Evolutionary conservation across 2,329 filamentous ascomycete genomes (phyloP).

Genomic region (Ceratocystis colombiana): DNA sequence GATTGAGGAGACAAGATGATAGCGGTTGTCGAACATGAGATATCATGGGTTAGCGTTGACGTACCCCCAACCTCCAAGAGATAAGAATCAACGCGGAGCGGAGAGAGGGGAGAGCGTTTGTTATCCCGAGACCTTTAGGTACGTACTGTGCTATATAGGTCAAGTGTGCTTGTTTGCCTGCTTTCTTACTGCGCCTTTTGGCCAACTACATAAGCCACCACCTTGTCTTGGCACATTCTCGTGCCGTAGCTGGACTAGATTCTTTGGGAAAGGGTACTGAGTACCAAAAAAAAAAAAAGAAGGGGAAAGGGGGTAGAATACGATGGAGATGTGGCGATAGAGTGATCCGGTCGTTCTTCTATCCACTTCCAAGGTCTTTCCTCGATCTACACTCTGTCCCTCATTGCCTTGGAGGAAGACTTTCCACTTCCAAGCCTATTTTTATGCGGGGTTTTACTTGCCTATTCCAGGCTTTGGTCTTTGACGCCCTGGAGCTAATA

Average conservation of each 20-base stretch:
- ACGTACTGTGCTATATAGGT: too few relatives aligned
- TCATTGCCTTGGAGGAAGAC: too few relatives aligned
- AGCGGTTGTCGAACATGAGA: neutral
- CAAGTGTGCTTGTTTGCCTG: neutral
- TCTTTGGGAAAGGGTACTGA: neutral
- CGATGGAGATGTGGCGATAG: neutral
- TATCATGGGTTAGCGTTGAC: neutral
- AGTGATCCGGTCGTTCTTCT: neutral
- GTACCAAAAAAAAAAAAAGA: neutral
- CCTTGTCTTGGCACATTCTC: slow-evolving; percentile 7
- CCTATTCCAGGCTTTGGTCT: neutral
- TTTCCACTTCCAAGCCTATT: neutral
- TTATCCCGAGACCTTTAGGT: neutral
- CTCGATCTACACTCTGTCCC: too few relatives aligned
- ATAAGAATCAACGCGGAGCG: neutral
- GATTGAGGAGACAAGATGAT: neutral
- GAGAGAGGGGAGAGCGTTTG: neutral
- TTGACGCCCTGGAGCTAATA: slow-evolving; percentile 1
- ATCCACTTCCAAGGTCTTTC: too few relatives aligned
- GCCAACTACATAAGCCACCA: slow-evolving; percentile 7
- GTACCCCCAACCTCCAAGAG: neutral
- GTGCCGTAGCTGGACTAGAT: neutral
- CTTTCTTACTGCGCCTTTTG: neutral
- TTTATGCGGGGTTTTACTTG: neutral
- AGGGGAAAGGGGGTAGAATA: neutral